Evolutionary conservation across 2,329 filamentous ascomycete species (phyloP).

Genomic region (Gnomoniopsis sp.): DNA sequence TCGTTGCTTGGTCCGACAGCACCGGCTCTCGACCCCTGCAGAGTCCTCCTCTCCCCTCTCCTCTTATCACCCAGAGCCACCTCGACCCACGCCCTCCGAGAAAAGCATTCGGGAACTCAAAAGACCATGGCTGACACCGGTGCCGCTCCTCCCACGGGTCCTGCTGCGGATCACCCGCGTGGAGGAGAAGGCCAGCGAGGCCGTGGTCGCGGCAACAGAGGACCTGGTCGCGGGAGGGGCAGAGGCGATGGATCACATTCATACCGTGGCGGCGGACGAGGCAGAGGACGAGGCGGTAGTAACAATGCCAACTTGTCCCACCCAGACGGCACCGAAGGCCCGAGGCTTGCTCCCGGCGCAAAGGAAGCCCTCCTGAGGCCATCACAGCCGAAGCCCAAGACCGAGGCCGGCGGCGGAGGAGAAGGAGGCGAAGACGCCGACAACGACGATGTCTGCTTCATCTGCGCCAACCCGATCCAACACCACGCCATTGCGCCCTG

Average conservation of each 20-base stretch:
- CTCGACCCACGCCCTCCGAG: background rate
- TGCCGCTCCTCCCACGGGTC: conserved; percentile 17
- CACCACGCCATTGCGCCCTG: conserved; percentile 89
- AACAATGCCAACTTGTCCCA: conserved; percentile 15
- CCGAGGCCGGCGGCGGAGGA: background rate
- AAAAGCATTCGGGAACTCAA: background rate
- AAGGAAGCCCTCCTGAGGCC: conserved; percentile 11
- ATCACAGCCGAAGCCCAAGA: conserved; percentile 7
- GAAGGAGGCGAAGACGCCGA: conserved; percentile 28
- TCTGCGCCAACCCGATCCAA: conserved; percentile 86
- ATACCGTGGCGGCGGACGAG: conserved; percentile 34
- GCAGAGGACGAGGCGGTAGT: conserved; percentile 28
- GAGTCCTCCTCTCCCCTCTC: background rate
- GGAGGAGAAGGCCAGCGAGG: conserved; percentile 34
- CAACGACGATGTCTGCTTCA: conserved; percentile 89
- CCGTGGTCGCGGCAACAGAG: conserved; percentile 41
- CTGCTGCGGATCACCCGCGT: conserved; percentile 22
- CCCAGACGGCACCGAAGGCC: conserved; percentile 8
- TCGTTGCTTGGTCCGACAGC: too few species aligned
- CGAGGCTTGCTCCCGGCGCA: conserved; percentile 6
- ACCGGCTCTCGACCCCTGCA: too few species aligned
- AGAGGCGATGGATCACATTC: conserved; percentile 28
- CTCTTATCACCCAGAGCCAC: background rate
- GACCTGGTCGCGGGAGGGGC: conserved; percentile 36
- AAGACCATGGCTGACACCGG: conserved; percentile 13